Conservation (phyloP, 2,329 filamentous ascomycete species). For the Aphanocladium album region DNA sequence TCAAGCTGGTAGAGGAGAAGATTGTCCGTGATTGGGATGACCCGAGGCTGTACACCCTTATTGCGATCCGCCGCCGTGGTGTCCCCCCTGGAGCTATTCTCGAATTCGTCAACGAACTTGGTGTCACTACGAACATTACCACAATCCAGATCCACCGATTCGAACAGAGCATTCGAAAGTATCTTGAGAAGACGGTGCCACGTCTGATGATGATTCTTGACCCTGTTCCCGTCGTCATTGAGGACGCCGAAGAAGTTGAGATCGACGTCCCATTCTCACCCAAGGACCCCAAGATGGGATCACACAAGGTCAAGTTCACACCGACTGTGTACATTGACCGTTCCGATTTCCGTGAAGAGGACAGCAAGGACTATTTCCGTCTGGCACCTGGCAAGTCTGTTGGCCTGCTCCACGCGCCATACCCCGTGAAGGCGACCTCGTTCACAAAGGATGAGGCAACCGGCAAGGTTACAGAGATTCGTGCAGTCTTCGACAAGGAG, state of each 20-base stretch:
- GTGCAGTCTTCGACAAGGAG: conserved; percentile 60
- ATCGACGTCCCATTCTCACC: conserved; percentile 75
- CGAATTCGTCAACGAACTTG: conserved; percentile 85
- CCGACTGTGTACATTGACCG: conserved; percentile 81
- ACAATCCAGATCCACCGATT: conserved; percentile 79
- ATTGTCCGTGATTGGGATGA: conserved; percentile 87
- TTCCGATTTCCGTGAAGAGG: conserved; percentile 65
- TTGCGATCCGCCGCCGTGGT: conserved; percentile 76
- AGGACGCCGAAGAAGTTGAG: conserved; percentile 61
- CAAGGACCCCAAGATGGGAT: conserved; percentile 67
- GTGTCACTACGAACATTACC: conserved; percentile 76
- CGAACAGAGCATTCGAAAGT: conserved; percentile 77
- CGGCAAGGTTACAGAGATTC: conserved; percentile 58
- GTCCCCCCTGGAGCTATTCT: conserved; percentile 84
- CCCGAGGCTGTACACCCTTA: conserved; percentile 81
- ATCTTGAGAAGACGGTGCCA: conserved; percentile 83
- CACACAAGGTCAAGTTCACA: conserved; percentile 59
- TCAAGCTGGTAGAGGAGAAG: conserved; percentile 71
- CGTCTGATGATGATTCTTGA: conserved; percentile 87
- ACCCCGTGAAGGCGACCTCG: conserved; percentile 59
- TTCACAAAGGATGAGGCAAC: conserved; percentile 58
- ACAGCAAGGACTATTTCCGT: conserved; percentile 67
- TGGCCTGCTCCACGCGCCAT: conserved; percentile 63
- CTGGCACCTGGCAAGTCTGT: conserved; percentile 67
- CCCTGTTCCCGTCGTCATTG: conserved; percentile 75